phyloP scores from a whole-genome alignment of 352 stramenopile species.

The Phytophthora podocarpi region DNA sequence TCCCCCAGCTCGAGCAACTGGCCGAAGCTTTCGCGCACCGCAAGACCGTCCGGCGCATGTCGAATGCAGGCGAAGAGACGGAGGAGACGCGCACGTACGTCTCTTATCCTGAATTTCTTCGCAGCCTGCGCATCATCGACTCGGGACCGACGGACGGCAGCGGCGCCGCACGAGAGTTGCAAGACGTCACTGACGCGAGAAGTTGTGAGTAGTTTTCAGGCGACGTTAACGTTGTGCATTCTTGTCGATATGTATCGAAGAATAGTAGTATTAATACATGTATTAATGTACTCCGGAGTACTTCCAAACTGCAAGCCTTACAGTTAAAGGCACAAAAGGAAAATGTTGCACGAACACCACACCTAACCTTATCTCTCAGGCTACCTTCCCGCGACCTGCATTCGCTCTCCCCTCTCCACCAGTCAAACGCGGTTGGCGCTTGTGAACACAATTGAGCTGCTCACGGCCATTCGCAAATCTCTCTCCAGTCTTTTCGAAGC shows the following conservation, averaged over 20 bases:
- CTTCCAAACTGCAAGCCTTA: too few species aligned
- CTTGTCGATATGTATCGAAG: slow-evolving; percentile 22
- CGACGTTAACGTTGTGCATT: slow-evolving; percentile 4
- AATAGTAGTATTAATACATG: too few species aligned
- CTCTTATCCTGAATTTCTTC: slow-evolving; percentile 76
- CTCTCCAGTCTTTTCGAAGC: slow-evolving; percentile 43
- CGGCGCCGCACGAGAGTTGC: neutral
- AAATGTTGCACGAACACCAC: too few species aligned
- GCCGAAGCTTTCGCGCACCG: slow-evolving; percentile 60
- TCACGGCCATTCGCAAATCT: slow-evolving; percentile 41
- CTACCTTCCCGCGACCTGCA: slow-evolving; percentile 6
- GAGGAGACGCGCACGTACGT: slow-evolving; percentile 47
- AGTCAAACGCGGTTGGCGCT: slow-evolving; percentile 1
- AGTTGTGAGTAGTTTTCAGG: slow-evolving; percentile 7
- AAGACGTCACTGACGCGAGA: slow-evolving; percentile 13
- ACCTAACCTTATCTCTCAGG: neutral
- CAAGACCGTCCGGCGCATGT: slow-evolving; percentile 35
- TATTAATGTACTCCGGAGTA: too few species aligned
- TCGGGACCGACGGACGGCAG: slow-evolving; percentile 29
- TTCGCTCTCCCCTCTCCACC: neutral
- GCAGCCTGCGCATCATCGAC: slow-evolving; percentile 73
- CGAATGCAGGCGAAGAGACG: slow-evolving; percentile 23
- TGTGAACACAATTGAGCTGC: neutral
- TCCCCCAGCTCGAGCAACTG: slow-evolving; percentile 68
- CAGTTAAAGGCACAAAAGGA: too few species aligned